Percentiles rank a stretch among this genome's conserved stretches.
Conservation (phyloP, 2,329 filamentous ascomycete genomes). For the Colletotrichum liaoningense region DNA sequence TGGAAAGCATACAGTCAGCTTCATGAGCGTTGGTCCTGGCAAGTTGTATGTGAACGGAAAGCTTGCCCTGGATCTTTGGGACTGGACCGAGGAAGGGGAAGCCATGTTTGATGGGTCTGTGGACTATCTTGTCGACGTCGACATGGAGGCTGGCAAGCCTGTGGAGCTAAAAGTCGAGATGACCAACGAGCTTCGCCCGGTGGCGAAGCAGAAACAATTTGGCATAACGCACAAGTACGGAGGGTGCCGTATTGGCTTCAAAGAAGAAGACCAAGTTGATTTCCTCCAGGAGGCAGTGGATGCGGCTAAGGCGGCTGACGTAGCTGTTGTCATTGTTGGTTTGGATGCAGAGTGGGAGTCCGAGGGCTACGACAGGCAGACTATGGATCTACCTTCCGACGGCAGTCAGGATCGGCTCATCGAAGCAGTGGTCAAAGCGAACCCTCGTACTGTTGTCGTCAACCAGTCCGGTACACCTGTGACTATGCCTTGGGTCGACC, state of each 20-base stretch:
- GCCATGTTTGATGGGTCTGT: conserved; percentile 78
- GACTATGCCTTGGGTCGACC: conserved; percentile 76
- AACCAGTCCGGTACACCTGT: conserved; percentile 78
- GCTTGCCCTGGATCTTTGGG: conserved; percentile 72
- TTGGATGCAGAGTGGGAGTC: conserved; percentile 82
- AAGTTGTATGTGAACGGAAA: conserved; percentile 70
- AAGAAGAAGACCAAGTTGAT: conserved; percentile 71
- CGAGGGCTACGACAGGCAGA: conserved; percentile 79
- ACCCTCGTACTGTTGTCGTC: conserved; percentile 75
- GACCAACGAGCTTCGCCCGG: conserved; percentile 73
- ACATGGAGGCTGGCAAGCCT: conserved; percentile 68
- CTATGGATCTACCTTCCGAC: conserved; percentile 74
- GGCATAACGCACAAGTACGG: conserved; percentile 74
- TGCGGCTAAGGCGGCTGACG: conserved; percentile 70
- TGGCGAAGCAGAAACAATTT: conserved; percentile 68
- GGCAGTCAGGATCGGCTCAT: conserved; percentile 72
- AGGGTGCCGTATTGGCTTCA: conserved; percentile 78
- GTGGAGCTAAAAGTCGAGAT: conserved; percentile 73
- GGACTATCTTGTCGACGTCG: conserved; percentile 71
- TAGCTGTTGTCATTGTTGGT: conserved; percentile 76
- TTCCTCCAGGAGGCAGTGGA: conserved; percentile 74
- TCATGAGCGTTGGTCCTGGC: conserved; percentile 75
- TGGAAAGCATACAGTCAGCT: conserved; percentile 74
- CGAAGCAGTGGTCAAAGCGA: conserved; percentile 70
- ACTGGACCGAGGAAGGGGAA: conserved; percentile 77